These are phyloP conservation scores for Aspergillus saccharolyticus DNA, from an alignment of 495 filamentous ascomycete genomes.

Conservation along the genomic window DNA sequence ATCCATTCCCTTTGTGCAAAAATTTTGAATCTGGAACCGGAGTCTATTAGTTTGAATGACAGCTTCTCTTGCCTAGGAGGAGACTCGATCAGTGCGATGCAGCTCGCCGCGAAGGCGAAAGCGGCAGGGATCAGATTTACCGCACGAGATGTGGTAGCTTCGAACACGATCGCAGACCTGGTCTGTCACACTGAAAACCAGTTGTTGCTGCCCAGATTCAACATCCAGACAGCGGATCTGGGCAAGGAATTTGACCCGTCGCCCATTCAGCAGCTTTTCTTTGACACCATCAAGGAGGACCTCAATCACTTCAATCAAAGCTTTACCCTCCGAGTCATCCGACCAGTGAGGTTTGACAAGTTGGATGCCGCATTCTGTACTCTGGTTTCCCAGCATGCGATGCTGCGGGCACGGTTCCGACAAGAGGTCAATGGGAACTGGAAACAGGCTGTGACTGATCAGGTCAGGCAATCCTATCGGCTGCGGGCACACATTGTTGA, in stretches of 20 bases:
- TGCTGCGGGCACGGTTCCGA: slow-evolving; percentile 55
- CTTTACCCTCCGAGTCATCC: slow-evolving; percentile 48
- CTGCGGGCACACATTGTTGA: slow-evolving; percentile 7
- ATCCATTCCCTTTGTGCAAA: too few relatives aligned
- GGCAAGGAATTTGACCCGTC: slow-evolving; percentile 50
- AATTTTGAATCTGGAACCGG: too few relatives aligned
- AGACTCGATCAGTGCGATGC: too few relatives aligned
- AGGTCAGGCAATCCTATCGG: slow-evolving; percentile 9
- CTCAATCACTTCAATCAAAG: slow-evolving; percentile 58
- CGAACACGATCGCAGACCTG: too few relatives aligned
- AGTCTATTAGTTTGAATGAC: too few relatives aligned
- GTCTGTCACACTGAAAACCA: too few relatives aligned
- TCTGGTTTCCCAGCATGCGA: slow-evolving; percentile 53
- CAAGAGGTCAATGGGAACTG: slow-evolving; percentile 19
- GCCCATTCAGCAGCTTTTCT: slow-evolving; percentile 60
- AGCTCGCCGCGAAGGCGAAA: too few relatives aligned
- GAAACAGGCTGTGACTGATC: slow-evolving; percentile 21
- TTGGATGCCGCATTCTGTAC: slow-evolving; percentile 43
- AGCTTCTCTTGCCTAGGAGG: too few relatives aligned
- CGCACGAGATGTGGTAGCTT: too few relatives aligned
- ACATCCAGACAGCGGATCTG: too few relatives aligned
- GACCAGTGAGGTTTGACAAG: slow-evolving; percentile 32
- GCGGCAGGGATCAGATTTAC: too few relatives aligned
- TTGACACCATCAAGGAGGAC: slow-evolving; percentile 38
- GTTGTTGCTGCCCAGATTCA: too few relatives aligned